Conservation (phyloP, 2,329 filamentous ascomycete genomes). For the Aspergillus vadensis region DNA sequence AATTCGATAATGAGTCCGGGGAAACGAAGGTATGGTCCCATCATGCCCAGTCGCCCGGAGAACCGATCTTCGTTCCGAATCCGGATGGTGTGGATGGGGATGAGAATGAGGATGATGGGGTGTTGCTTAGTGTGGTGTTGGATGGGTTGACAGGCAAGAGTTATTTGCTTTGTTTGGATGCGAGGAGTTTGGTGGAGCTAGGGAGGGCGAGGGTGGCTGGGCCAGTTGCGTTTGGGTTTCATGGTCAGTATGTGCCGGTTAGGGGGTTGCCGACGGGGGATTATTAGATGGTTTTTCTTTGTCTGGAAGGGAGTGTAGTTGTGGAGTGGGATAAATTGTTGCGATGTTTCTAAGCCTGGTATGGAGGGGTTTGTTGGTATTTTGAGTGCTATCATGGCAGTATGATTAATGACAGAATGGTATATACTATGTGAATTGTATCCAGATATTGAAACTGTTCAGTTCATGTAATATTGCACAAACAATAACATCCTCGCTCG, state of each 20-base stretch:
- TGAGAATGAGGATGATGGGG: conserved; percentile 56
- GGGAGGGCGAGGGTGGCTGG: conserved; percentile 54
- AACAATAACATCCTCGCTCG: too few relatives aligned
- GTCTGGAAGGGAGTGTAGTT: conserved; percentile 24
- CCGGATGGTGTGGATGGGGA: conserved; percentile 46
- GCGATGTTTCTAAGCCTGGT: background rate
- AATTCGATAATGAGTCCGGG: conserved; percentile 53
- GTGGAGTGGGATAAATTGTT: background rate
- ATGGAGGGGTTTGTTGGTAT: too few relatives aligned
- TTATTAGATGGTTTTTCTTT: conserved; percentile 19
- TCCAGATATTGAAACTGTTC: background rate
- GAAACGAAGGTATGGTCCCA: conserved; percentile 46
- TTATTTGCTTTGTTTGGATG: conserved; percentile 56
- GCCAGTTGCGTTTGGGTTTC: conserved; percentile 56
- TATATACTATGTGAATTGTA: too few relatives aligned
- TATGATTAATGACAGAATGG: too few relatives aligned
- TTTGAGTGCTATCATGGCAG: too few relatives aligned
- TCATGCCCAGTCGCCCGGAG: conserved; percentile 55
- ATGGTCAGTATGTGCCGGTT: conserved; percentile 47
- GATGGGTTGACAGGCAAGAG: conserved; percentile 54
- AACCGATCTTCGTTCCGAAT: conserved; percentile 55
- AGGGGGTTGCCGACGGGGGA: conserved; percentile 30
- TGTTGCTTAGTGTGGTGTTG: conserved; percentile 56
- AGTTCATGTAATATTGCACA: background rate
- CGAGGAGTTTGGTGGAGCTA: conserved; percentile 52